These are phyloP conservation scores for Artemisia annua DNA, from an alignment of 129 eudicot genomes.

Conservation along the genomic window DNA sequence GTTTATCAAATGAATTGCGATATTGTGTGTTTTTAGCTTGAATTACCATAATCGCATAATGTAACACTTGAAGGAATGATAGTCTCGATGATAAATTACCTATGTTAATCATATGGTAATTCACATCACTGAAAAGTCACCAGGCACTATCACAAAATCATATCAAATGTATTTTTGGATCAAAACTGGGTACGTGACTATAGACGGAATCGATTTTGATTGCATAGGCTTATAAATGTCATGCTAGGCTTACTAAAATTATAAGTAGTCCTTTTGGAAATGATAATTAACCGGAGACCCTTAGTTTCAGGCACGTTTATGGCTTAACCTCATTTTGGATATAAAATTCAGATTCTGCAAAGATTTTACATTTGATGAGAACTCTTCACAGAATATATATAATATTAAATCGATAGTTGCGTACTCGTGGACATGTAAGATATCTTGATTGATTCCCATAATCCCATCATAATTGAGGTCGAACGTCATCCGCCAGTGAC, in stretches of 20 bases:
- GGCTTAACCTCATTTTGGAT: neutral
- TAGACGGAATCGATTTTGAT: neutral
- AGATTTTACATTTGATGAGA: neutral
- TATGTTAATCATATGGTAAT: too few relatives aligned
- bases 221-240: neutral
- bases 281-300: too few relatives aligned
- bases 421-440: neutral
- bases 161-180: too few relatives aligned
- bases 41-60: too few relatives aligned
- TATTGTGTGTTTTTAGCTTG: too few relatives aligned
- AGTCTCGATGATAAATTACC: too few relatives aligned
- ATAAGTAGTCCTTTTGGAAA: too few relatives aligned
- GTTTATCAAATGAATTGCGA: too few relatives aligned
- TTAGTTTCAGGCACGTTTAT: neutral
- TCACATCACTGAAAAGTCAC: too few relatives aligned
- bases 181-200: neutral
- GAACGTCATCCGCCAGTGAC: neutral
- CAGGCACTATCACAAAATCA: neutral
- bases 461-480: neutral
- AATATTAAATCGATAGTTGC: neutral
- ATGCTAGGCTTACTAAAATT: too few relatives aligned
- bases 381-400: neutral
- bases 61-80: too few relatives aligned
- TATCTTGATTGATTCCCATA: neutral
- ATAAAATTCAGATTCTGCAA: neutral